phyloP scores from a whole-genome alignment of 768 basidiomycete species.

The Mycena leptocephala region DNA sequence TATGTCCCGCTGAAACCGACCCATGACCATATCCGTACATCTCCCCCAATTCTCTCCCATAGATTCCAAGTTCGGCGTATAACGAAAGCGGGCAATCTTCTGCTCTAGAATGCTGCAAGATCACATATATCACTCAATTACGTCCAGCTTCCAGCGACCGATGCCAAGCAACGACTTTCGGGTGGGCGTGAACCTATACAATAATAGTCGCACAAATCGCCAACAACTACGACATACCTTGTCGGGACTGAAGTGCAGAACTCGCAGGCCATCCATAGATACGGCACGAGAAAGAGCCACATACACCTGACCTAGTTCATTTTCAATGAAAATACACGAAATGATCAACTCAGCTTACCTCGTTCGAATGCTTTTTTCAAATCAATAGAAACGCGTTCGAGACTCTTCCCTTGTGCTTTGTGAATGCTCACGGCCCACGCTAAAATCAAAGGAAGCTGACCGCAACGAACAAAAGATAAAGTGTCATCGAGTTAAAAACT shows the following conservation, averaged over 20 bases:
- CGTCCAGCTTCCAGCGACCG: too few species aligned
- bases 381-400: slow-evolving; percentile 95
- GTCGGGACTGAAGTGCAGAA: slow-evolving; percentile 80
- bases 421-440: slow-evolving; percentile 99
- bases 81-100: too few species aligned
- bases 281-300: slow-evolving; percentile 96
- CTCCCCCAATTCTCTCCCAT: too few species aligned
- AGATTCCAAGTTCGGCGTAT: too few species aligned
- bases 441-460: slow-evolving; percentile 87
- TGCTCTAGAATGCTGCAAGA: too few species aligned
- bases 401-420: slow-evolving; percentile 97
- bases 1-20: too few species aligned
- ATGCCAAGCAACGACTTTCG: too few species aligned
- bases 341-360: slow-evolving; percentile 90
- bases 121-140: too few species aligned
- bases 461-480: background rate
- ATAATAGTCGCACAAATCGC: too few species aligned
- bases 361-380: slow-evolving; percentile 61
- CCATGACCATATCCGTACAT: too few species aligned
- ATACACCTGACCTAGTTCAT: slow-evolving; percentile 81
- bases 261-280: slow-evolving; percentile 85
- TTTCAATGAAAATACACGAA: background rate
- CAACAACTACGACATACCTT: slow-evolving; percentile 66
- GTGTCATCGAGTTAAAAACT: background rate
- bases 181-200: too few species aligned